A percentile compares a stretch with the other conserved stretches of the same genome.
Conservation (phyloP, 768 basidiomycete species). For the Russula earlei region DNA sequence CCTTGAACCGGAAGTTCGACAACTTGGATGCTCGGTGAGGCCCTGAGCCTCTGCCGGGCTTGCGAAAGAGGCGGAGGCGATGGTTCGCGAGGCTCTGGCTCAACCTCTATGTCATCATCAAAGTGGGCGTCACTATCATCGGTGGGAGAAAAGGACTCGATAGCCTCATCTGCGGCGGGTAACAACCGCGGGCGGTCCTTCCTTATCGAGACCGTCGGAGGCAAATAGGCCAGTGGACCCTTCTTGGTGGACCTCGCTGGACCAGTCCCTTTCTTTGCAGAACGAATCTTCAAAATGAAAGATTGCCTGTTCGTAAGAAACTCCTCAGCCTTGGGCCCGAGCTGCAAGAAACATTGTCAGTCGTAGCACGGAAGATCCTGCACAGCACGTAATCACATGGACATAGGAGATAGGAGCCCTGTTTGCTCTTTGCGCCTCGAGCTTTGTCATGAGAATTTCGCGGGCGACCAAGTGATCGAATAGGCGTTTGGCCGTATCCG, state of each 20-base stretch:
- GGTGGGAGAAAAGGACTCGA: not conserved
- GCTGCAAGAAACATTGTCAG: not conserved
- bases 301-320: not conserved
- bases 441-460: not conserved
- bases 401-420: slow-evolving; percentile 11
- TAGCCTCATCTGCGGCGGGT: not conserved
- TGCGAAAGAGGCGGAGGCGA: not conserved
- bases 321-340: slow-evolving; percentile 6
- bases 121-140: slow-evolving; percentile 1
- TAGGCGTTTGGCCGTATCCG: slow-evolving; percentile 7
- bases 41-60: slow-evolving; percentile 2
- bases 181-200: not conserved
- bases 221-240: not conserved
- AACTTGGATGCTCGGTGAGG: slow-evolving; percentile 1
- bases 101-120: slow-evolving; percentile 9
- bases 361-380: not conserved
- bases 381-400: not conserved
- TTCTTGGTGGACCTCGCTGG: not conserved
- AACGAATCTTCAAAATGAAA: slow-evolving; percentile 8
- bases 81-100: not conserved
- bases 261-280: not conserved
- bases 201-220: slow-evolving; percentile 1
- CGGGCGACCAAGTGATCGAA: slow-evolving; percentile 5
- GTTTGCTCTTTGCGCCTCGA: not conserved
- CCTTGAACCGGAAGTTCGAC: not conserved